Evolutionary conservation across 345 rosid genomes (phyloP), one percentile per base, ranked within the genome.

Genomic region (Barbarea vulgaris): DNA sequence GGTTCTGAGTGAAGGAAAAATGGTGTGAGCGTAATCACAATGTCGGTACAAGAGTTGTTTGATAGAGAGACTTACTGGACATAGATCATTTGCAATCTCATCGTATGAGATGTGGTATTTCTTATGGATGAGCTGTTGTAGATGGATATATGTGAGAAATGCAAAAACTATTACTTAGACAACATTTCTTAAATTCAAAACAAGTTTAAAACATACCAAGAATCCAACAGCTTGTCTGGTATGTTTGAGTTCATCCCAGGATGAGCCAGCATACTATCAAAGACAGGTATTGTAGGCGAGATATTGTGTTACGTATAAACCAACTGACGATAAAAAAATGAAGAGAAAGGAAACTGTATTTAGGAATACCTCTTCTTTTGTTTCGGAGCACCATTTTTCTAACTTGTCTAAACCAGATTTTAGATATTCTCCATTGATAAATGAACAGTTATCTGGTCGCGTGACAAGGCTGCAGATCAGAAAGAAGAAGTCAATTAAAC

Each of bases 341-440:
- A 75, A 25, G 6, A 70, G 17, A 21, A 53, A 22, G 33, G 25
- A 68, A 52, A 31, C 33, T 47, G 28, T 46, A 24, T 17, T 59
- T 17, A 31, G 37, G 74, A n/a, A 53, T 69, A 89, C 97, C 88
- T 88, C 96, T 55, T 88, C 96, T 82, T 88, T 91, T 34, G 97
- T 89, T 76, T 90, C 90, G 66, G 84, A 80, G 75, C 93, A 91
- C 98, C 98, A 94, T 46, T 84, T 86, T 89, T 94, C 95, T 63
- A 94, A 83, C 87, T 90, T 93, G 42, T 96, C 97, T 77, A 94
- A 84, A 64, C 98, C 98, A 67, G 92, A 59, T 82, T 91, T 91
- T 51, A 90, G 96, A 74, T 86, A 90, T 83, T 94, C 98, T n/a
- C 98, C 97, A 58, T 91, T 94, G 87, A 96, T 92, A 75, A 94